phyloP scores from a whole-genome alignment of 805 yeast genomes.

The Clavispora carvajalis region DNA sequence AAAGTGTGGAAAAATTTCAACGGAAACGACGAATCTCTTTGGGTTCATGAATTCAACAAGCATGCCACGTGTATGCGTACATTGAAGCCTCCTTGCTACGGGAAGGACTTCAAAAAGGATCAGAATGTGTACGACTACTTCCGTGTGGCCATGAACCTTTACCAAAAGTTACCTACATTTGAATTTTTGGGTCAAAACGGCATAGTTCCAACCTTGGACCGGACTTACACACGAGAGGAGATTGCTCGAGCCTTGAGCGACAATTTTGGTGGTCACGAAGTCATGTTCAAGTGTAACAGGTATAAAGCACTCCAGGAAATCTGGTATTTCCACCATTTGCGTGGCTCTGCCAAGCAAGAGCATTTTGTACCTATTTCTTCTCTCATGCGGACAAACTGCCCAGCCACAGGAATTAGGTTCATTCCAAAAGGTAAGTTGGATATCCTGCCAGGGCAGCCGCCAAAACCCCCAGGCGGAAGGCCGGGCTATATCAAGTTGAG shows the following conservation, averaged over 20 bases:
- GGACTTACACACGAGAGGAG: constrained; percentile 29
- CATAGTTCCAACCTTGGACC: constrained; percentile 29
- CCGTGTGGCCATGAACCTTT: constrained; percentile 27
- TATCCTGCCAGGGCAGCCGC: constrained; percentile 13
- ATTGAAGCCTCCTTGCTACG: constrained; percentile 31
- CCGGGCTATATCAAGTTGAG: constrained; percentile 40
- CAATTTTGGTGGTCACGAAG: constrained; percentile 27
- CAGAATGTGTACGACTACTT: constrained; percentile 26
- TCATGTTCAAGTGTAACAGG: constrained; percentile 30
- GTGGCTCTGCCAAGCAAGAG: constrained; percentile 18
- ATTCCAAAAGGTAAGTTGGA: constrained; percentile 53
- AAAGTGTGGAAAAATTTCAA: constrained; percentile 13
- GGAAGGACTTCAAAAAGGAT: constrained; percentile 15
- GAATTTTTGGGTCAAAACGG: constrained; percentile 31
- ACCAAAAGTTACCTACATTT: constrained; percentile 31
- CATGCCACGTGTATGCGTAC: constrained; percentile 41
- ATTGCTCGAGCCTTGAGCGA: constrained; percentile 28
- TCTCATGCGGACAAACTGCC: constrained; percentile 56
- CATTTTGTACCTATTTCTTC: constrained; percentile 55
- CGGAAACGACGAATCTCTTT: constrained; percentile 29
- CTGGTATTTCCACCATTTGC: constrained; percentile 23
- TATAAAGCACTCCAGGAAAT: constrained; percentile 19
- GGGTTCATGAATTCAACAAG: constrained; percentile 42
- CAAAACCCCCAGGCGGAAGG: constrained; percentile 9
- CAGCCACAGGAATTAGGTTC: constrained; percentile 60